phyloP scores from a whole-genome alignment of 805 yeast species.

The Candida insectorum region DNA sequence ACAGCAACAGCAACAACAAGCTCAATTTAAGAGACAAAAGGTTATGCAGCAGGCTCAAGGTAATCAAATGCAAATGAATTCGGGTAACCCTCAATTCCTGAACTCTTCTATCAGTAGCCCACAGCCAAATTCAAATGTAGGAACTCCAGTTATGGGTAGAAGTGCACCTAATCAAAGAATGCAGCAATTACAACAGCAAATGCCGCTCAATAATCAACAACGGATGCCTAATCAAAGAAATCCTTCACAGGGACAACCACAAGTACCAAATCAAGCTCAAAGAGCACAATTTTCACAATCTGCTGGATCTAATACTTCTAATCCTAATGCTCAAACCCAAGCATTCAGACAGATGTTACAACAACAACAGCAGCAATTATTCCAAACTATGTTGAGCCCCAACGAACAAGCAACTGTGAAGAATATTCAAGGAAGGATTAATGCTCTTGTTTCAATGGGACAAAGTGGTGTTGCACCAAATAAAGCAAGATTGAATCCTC shows the following conservation, averaged over 20 bases:
- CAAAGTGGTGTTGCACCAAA: conserved; percentile 43
- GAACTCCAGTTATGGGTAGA: conserved; percentile 17
- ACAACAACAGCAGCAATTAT: conserved; percentile 45
- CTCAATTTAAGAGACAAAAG: conserved; percentile 12
- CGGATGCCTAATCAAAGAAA: not conserved
- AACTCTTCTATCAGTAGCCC: conserved; percentile 4
- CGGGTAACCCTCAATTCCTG: conserved; percentile 14
- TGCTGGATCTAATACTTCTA: conserved; percentile 3
- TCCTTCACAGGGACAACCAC: conserved; percentile 4
- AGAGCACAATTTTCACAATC: not conserved
- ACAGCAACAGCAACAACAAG: conserved; percentile 6
- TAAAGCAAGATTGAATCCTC: conserved; percentile 36
- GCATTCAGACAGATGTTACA: conserved; percentile 18
- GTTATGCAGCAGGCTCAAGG: conserved; percentile 9
- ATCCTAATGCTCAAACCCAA: conserved; percentile 14
- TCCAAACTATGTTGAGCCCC: conserved; percentile 37
- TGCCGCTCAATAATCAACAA: conserved; percentile 8
- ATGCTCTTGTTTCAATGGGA: conserved; percentile 40
- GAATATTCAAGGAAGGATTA: conserved; percentile 38
- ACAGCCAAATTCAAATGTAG: conserved; percentile 12
- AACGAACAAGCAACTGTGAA: conserved; percentile 41
- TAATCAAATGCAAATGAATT: conserved; percentile 15
- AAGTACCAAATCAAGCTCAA: conserved; percentile 7
- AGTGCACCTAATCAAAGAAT: conserved; percentile 12
- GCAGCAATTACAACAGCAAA: conserved; percentile 16